A percentile compares a stretch with the other conserved stretches of the same genome.
These are phyloP conservation scores for Serendipita sp. DNA, from an alignment of 768 basidiomycete genomes.

Conservation along the genomic window DNA sequence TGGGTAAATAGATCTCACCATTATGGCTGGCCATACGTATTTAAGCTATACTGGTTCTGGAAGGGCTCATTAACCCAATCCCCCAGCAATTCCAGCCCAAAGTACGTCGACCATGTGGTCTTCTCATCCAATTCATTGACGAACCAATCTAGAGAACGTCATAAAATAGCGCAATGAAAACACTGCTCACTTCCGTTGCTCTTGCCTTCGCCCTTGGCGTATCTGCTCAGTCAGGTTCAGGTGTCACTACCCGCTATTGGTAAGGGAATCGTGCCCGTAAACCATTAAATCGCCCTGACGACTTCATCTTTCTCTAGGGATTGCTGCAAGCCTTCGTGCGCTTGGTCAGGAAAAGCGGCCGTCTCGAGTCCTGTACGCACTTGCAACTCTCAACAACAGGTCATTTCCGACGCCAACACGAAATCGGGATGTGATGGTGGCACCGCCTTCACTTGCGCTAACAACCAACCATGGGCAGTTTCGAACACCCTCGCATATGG, in stretches of 20 bases:
- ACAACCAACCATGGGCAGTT: conserved; percentile 11
- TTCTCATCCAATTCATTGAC: too few relatives aligned
- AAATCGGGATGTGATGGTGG: conserved; percentile 10
- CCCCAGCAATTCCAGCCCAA: too few relatives aligned
- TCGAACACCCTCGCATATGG: conserved; percentile 11
- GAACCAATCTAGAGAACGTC: too few relatives aligned
- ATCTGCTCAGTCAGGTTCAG: conserved; percentile 8
- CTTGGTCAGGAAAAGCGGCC: conserved; percentile 11
- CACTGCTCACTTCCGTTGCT: too few relatives aligned
- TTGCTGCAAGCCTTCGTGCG: conserved; percentile 12
- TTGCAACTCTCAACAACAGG: conserved; percentile 9
- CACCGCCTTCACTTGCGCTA: conserved; percentile 9
- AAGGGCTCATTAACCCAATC: too few relatives aligned
- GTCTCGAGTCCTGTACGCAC: conserved; percentile 9
- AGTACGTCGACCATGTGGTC: too few relatives aligned
- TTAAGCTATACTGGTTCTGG: too few relatives aligned
- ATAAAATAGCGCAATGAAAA: too few relatives aligned
- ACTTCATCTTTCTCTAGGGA: conserved; percentile 5
- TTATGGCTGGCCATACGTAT: too few relatives aligned
- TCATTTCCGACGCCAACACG: conserved; percentile 7
- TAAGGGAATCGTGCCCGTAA: background rate
- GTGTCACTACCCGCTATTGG: conserved; percentile 11
- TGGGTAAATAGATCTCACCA: too few relatives aligned
- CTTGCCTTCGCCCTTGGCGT: too few relatives aligned
- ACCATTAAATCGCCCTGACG: background rate